Conservation (phyloP, 352 stramenopile genomes). For the Phytophthora citricola region DNA sequence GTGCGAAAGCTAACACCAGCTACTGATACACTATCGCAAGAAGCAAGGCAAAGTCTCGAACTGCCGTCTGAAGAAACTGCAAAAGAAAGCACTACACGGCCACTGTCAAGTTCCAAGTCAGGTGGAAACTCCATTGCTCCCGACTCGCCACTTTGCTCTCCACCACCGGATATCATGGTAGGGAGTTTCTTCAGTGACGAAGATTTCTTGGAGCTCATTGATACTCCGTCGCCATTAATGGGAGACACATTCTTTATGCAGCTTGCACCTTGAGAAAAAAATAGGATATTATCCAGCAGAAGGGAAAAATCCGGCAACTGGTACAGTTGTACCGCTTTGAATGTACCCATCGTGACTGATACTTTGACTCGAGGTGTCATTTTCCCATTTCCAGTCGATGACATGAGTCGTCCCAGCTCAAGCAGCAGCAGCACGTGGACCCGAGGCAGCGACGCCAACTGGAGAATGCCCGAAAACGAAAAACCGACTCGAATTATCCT, state of each 20-base stretch:
- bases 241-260: too few relatives aligned
- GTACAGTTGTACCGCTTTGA: slow-evolving; percentile 18
- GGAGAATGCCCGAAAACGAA: background rate
- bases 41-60: too few relatives aligned
- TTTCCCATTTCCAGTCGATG: background rate
- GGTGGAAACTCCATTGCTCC: too few relatives aligned
- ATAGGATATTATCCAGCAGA: too few relatives aligned
- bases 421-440: slow-evolving; percentile 9
- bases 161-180: slow-evolving; percentile 7
- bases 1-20: background rate
- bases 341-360: background rate
- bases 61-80: too few relatives aligned
- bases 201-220: background rate
- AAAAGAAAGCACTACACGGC: too few relatives aligned
- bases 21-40: too few relatives aligned
- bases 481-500: background rate
- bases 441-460: slow-evolving; percentile 1
- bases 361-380: background rate
- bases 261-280: too few relatives aligned
- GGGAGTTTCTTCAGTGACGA: slow-evolving; percentile 6
- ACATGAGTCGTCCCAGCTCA: background rate
- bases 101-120: too few relatives aligned
- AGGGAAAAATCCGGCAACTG: background rate
- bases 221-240: background rate
- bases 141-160: slow-evolving; percentile 12